These are phyloP conservation scores for Codiaeum variegatum DNA, from an alignment of 441 rosid species.

Conservation along the genomic window DNA sequence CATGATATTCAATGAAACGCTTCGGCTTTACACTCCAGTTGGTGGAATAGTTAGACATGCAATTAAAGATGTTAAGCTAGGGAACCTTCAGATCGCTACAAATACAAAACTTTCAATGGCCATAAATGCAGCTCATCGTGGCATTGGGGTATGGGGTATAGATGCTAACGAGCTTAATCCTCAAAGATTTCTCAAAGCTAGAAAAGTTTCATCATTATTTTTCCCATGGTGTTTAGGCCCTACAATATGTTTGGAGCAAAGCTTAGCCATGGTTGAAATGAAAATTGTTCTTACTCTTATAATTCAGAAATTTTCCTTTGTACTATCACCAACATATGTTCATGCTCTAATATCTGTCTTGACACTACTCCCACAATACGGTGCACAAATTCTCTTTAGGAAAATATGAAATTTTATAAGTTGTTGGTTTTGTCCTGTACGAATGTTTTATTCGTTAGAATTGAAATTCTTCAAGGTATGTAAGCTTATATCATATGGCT, in stretches of 20 bases:
- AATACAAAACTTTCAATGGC: conserved; percentile 46
- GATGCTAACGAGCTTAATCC: conserved; percentile 73
- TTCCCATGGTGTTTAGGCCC: conserved; percentile 71
- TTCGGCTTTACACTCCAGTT: conserved; percentile 71
- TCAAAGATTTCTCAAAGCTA: conserved; percentile 45
- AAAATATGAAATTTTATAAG: conserved; percentile 26
- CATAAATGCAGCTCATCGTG: conserved; percentile 38
- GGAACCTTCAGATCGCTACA: conserved; percentile 51
- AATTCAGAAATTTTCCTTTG: conserved; percentile 39
- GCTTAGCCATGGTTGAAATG: conserved; percentile 51
- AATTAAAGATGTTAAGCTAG: conserved; percentile 39
- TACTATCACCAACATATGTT: conserved; percentile 53
- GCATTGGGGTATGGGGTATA: conserved; percentile 58
- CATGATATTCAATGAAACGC: conserved; percentile 63
- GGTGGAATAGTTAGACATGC: conserved; percentile 38
- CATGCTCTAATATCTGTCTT: conserved; percentile 56
- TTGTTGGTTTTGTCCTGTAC: neutral
- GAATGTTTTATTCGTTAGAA: neutral
- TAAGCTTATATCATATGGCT: too few relatives aligned
- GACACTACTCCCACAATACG: conserved; percentile 55
- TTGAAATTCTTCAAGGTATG: neutral
- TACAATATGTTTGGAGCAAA: conserved; percentile 61
- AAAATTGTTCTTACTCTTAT: conserved; percentile 54
- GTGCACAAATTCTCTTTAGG: conserved; percentile 53
- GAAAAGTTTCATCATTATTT: conserved; percentile 46